phyloP scores from a whole-genome alignment of 2,329 filamentous ascomycete genomes.

The Knufia petricola region DNA sequence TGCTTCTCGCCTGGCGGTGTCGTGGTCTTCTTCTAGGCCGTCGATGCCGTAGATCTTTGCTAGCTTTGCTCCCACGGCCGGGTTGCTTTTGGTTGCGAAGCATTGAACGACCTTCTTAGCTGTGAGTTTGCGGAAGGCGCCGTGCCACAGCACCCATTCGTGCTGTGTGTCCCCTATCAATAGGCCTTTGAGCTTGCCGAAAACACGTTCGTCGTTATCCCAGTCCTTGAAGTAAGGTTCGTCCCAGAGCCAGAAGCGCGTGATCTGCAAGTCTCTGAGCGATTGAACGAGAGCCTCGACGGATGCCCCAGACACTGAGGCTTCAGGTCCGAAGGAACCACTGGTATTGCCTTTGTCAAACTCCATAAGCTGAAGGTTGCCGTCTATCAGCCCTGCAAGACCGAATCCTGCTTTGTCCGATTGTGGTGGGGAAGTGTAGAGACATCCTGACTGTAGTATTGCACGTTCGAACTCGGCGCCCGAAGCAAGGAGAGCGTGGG shows the following conservation, averaged over 20 bases:
- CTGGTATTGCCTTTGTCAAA: constrained; percentile 3
- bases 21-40: constrained; percentile 2
- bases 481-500: not conserved
- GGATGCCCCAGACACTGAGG: not conserved
- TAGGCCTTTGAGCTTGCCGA: constrained; percentile 6
- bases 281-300: not conserved
- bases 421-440: constrained; percentile 3
- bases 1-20: not conserved
- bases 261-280: constrained; percentile 1
- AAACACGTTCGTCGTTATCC: not conserved
- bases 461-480: not conserved
- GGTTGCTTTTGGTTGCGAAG: not conserved
- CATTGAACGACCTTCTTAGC: constrained; percentile 1
- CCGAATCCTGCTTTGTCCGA: not conserved
- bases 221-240: constrained; percentile 4
- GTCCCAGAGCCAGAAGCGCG: constrained; percentile 7
- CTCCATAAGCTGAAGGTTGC: constrained; percentile 4
- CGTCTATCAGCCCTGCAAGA: not conserved
- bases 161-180: not conserved
- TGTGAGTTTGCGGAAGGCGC: not conserved
- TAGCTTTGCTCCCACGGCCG: not conserved
- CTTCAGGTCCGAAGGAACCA: not conserved
- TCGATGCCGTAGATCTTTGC: constrained; percentile 6
- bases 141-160: constrained; percentile 4
- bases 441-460: not conserved